Evolutionary conservation across 331 rosid species (phyloP), one percentile per base, ranked within the genome.

Genomic region (Quercus lobata): DNA sequence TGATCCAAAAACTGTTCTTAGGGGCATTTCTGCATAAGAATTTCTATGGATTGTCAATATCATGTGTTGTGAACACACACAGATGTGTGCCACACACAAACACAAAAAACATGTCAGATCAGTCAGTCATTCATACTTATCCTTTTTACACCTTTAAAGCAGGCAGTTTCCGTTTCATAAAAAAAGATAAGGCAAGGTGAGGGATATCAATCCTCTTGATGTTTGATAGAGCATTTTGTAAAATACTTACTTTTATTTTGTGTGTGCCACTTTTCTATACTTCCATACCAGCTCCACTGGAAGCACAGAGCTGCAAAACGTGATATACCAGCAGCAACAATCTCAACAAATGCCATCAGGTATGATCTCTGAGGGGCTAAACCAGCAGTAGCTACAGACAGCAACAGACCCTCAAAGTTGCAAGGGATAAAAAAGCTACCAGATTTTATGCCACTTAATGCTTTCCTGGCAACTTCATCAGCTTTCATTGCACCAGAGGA

Each of bases 331-430:
- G 87, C 90, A 16, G 85, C 55, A 84, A 86, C 29, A 78, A 95
- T 97, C 84, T 95, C 98, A 57, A 91, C 46, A 74, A 90, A 93
- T 30, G 99, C 99, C 97, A 93, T 89, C 24, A 86, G 30, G 74
- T 83, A 86, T 25, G 99, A 95, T 80, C 97, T 91, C 82, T 93
- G 99, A 65, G 99, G 98, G 29, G 98, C 87, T 68, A 91, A 68
- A 65, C 99, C 99, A 24, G 98, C 87, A 71, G 99, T 95, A 76
- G 91, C 90, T 44, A 93, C 63, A 54, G 97, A 70, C 82, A 93
- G 76, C 17, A 92, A 79, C 52, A 69, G 5, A 63, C 99, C 99
- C 87, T 89, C 97, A 63, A 87, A 78, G 88, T 95, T 95, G 88
- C 99, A 95, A 63, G 93, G 84, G 57, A 95, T 76, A 41, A 81